Evolutionary conservation across 257 asterid genomes (phyloP), one percentile per base, ranked within the genome.

Genomic region (Oldenlandia corymbosa): DNA sequence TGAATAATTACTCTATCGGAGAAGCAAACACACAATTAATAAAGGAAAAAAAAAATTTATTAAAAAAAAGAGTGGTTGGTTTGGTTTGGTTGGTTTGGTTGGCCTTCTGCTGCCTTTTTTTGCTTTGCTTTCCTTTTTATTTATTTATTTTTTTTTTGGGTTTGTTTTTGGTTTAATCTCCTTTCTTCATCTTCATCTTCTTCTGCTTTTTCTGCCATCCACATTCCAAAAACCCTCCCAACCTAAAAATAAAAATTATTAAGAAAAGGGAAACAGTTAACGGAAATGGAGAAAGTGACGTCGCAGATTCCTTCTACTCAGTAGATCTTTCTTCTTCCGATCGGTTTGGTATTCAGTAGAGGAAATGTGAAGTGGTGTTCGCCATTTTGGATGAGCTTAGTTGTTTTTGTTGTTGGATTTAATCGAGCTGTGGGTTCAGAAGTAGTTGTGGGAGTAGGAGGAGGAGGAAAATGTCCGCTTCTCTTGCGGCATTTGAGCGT

Each of bases 401-500:
- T 66, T 54, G 42, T 57, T 48, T n/a, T n/a, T n/a, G n/a, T 39
- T 20, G 12, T 7, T 59, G 47, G 39, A 55, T 59, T 59, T 9
- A 9, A 27, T 50, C 37, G 53, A 48, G 65, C 47, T 21, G 17
- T 37, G 41, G 5, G 20, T 4, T 24, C 2, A 24, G 42, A 21
- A 37, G 39, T 18, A 9, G 66, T 24, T 20, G 36, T 7, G 18
- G 50, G 8, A 7, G 56, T 9, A 5, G 62, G n/a, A n/a, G n/a
- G n/a, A 12, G 17, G 68, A 32, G 43, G 65, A 66, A 77, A 80
- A 89, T 89, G 97, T 81, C 95, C 73, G 92, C 95, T 69, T 54
- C 97, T 70, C 73, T 82, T 43, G 83, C 97, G 69, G 83, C 95
- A 69, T 83, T 85, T 69, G 96, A 87, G 63, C 96, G 95, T 30